Percentiles rank a stretch among this genome's conserved stretches.
These are phyloP conservation scores for Omphalea diandra DNA, from an alignment of 441 rosid species.

Conservation along the genomic window DNA sequence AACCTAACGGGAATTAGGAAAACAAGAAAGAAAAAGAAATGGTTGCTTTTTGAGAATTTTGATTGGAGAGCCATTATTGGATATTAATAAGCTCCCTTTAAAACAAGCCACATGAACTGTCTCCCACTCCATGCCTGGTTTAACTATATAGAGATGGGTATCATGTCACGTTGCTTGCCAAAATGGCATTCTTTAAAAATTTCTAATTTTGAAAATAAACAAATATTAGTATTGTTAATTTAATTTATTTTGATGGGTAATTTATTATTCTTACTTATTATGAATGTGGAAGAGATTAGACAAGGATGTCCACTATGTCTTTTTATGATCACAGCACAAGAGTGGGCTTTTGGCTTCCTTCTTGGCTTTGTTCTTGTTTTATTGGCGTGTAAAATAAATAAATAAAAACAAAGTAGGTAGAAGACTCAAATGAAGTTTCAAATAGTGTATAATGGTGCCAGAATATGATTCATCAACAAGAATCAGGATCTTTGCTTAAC, in stretches of 20 bases:
- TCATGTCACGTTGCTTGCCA: constrained; percentile 71
- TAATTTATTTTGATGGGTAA: constrained; percentile 31
- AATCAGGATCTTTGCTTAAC: constrained; percentile 74
- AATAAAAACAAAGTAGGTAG: constrained; percentile 33
- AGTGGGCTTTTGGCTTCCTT: constrained; percentile 16
- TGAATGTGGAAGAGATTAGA: constrained; percentile 38
- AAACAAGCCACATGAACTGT: constrained; percentile 73
- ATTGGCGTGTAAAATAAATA: not conserved
- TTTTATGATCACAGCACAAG: constrained; percentile 9
- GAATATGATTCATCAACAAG: constrained; percentile 71
- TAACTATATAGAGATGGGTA: constrained; percentile 57
- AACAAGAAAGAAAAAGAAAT: not conserved
- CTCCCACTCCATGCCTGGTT: constrained; percentile 73
- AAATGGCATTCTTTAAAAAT: constrained; percentile 30
- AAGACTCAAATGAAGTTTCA: constrained; percentile 40
- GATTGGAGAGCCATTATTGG: constrained; percentile 29
- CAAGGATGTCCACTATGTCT: constrained; percentile 49
- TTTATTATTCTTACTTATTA: constrained; percentile 36
- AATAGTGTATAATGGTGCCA: constrained; percentile 47
- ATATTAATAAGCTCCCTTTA: constrained; percentile 32
- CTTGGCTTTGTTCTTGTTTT: constrained; percentile 1
- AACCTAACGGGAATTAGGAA: not conserved
- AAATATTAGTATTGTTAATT: not conserved
- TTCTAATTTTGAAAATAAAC: not conserved
- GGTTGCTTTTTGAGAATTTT: not conserved